These are phyloP conservation scores for Lepidium campestre DNA, from an alignment of 441 rosid species.

Conservation along the genomic window DNA sequence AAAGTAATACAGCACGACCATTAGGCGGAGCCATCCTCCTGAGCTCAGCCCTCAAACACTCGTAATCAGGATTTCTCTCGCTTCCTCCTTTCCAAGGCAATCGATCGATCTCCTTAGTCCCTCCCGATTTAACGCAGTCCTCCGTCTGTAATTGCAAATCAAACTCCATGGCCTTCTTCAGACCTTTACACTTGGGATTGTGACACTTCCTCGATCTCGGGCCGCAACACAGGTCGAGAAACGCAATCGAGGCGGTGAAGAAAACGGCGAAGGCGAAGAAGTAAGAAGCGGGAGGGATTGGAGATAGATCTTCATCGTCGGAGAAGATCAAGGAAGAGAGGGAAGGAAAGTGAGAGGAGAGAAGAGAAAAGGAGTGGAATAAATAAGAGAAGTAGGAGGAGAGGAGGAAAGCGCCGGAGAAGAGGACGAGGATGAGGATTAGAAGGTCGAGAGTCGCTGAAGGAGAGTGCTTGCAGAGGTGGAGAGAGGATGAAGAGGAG, in stretches of 20 bases:
- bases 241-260: conserved; percentile 38
- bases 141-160: conserved; percentile 89
- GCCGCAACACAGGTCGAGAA: conserved; percentile 56
- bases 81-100: conserved; percentile 80
- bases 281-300: conserved; percentile 42
- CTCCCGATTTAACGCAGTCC: conserved; percentile 52
- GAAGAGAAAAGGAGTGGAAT: conserved; percentile 63
- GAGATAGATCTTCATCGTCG: conserved; percentile 21
- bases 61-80: conserved; percentile 62
- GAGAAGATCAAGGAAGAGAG: conserved; percentile 31
- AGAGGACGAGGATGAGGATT: conserved; percentile 69
- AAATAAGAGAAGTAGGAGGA: conserved; percentile 80
- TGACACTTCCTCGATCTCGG: conserved; percentile 65
- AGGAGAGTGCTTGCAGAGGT: conserved; percentile 79
- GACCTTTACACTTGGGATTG: conserved; percentile 67
- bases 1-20: conserved; percentile 66
- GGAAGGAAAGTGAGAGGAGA: conserved; percentile 31
- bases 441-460: conserved; percentile 87
- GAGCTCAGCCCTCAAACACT: conserved; percentile 63
- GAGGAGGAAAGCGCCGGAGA: conserved; percentile 76
- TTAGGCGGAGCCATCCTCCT: conserved; percentile 74
- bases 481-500: conserved; percentile 9
- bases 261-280: conserved; percentile 52
- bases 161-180: conserved; percentile 90
- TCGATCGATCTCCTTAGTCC: conserved; percentile 49